A percentile compares a stretch with the other conserved stretches of the same genome.
phyloP scores from a whole-genome alignment of 2,329 filamentous ascomycete genomes.

The Aspergillus pseudoglaucus region DNA sequence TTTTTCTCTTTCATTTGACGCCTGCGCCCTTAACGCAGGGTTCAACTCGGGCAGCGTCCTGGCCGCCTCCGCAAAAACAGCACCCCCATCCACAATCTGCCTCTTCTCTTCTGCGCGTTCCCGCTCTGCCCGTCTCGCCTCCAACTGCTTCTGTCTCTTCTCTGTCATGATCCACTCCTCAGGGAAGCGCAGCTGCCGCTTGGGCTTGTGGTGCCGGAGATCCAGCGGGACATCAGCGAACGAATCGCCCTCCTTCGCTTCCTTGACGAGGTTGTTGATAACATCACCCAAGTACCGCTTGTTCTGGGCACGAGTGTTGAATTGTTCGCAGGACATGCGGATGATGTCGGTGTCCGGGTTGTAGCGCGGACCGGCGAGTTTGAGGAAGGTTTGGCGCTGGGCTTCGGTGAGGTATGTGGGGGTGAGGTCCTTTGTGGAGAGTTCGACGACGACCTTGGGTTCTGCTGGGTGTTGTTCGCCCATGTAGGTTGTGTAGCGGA shows the following conservation, averaged over 20 bases:
- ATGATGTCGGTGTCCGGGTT: slow-evolving; percentile 76
- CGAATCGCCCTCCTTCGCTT: slow-evolving; percentile 74
- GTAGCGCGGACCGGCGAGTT: slow-evolving; percentile 78
- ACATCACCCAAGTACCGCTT: slow-evolving; percentile 86
- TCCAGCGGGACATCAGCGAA: slow-evolving; percentile 89
- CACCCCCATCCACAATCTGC: slow-evolving; percentile 53
- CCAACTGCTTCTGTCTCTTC: slow-evolving; percentile 59
- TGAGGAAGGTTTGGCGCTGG: slow-evolving; percentile 75
- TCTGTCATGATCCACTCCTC: slow-evolving; percentile 73
- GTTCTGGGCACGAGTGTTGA: slow-evolving; percentile 85
- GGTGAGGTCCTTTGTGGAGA: slow-evolving; percentile 64
- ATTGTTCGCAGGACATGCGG: slow-evolving; percentile 87
- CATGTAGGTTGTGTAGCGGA: slow-evolving; percentile 95
- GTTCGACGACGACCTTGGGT: slow-evolving; percentile 90
- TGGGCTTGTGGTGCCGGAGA: slow-evolving; percentile 71
- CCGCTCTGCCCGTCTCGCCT: slow-evolving; percentile 50
- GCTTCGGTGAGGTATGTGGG: slow-evolving; percentile 53
- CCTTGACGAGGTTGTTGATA: slow-evolving; percentile 63
- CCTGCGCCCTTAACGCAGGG: neutral
- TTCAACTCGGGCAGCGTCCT: slow-evolving; percentile 19
- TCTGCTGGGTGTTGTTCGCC: slow-evolving; percentile 87
- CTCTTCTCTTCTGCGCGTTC: slow-evolving; percentile 53
- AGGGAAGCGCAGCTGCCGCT: slow-evolving; percentile 66
- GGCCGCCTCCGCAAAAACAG: slow-evolving; percentile 32
- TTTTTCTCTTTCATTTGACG: slow-evolving; percentile 9